Evolutionary conservation across 257 asterid genomes (phyloP).

Genomic region (Solanum etuberosum): DNA sequence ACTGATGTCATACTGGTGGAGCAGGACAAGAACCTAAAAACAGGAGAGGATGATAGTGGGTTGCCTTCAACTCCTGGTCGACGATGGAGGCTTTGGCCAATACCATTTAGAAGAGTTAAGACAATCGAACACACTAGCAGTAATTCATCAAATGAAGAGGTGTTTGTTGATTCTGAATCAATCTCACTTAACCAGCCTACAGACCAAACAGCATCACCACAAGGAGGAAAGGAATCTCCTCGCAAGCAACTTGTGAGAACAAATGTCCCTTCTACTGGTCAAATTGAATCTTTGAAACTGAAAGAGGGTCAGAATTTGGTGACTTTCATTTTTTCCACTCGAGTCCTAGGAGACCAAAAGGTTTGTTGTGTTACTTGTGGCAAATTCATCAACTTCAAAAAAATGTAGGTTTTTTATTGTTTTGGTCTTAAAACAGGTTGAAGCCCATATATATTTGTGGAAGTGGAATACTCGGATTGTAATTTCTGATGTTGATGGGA

Average conservation of each 20-base stretch:
- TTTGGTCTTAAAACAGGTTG: conserved; percentile 51
- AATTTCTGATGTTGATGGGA: conserved; percentile 96
- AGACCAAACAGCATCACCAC: conserved; percentile 24
- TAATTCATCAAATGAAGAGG: conserved; percentile 48
- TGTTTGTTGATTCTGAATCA: conserved; percentile 47
- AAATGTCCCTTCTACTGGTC: conserved; percentile 86
- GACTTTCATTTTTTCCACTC: conserved; percentile 64
- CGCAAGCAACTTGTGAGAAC: conserved; percentile 75
- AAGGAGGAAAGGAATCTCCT: conserved; percentile 42
- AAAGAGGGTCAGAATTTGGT: conserved; percentile 95
- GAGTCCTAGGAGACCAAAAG: conserved; percentile 95
- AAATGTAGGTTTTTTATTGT: background rate
- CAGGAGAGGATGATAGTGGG: conserved; percentile 32
- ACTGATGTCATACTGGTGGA: conserved; percentile 47
- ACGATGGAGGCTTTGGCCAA: conserved; percentile 95
- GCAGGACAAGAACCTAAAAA: conserved; percentile 24
- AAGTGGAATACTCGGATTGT: conserved; percentile 95
- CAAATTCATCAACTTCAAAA: background rate
- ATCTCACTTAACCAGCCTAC: conserved; percentile 26
- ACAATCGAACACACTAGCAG: conserved; percentile 53
- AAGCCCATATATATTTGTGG: conserved; percentile 99
- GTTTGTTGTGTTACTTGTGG: conserved; percentile 19
- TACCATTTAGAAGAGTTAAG: conserved; percentile 79
- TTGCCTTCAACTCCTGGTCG: conserved; percentile 41
- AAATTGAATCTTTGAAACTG: conserved; percentile 79